phyloP scores from a whole-genome alignment of 2,329 filamentous ascomycete species.

The Botrytis byssoidea region DNA sequence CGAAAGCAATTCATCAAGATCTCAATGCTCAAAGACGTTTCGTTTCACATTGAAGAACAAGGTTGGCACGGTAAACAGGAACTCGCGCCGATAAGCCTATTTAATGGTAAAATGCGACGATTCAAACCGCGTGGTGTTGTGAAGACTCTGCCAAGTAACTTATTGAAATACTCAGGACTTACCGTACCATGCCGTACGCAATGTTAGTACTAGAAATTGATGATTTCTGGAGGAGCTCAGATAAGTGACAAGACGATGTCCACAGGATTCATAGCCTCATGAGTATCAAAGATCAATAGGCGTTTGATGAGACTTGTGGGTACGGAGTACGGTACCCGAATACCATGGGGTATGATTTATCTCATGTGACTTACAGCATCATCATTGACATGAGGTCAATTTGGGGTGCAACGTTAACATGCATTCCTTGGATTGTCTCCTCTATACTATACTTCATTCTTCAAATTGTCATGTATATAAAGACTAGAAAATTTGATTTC shows the following conservation, averaged over 20 bases:
- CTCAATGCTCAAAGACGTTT: background rate
- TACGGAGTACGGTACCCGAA: background rate
- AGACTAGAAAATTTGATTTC: background rate
- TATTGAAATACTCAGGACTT: background rate
- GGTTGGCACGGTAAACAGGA: slow-evolving; percentile 15
- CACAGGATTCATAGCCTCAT: background rate
- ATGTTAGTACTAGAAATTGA: background rate
- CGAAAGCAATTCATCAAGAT: background rate
- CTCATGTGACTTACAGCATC: background rate
- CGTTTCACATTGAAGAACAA: slow-evolving; percentile 4
- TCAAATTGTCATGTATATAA: background rate
- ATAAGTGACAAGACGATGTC: background rate
- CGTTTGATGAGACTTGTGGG: background rate
- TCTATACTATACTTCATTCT: too few species aligned
- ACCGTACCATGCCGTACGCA: background rate
- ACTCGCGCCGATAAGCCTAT: slow-evolving; percentile 19
- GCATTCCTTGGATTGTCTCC: too few species aligned
- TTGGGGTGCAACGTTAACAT: too few species aligned
- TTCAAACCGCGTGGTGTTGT: background rate
- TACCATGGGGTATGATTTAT: background rate
- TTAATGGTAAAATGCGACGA: background rate
- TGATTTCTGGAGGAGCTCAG: background rate
- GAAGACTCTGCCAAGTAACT: background rate
- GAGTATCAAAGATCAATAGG: background rate
- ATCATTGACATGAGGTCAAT: background rate